Evolutionary conservation across 2,329 filamentous ascomycete species (phyloP), one percentile per base, ranked within the genome.

Genomic region (Fragosphaeria purpurea): DNA sequence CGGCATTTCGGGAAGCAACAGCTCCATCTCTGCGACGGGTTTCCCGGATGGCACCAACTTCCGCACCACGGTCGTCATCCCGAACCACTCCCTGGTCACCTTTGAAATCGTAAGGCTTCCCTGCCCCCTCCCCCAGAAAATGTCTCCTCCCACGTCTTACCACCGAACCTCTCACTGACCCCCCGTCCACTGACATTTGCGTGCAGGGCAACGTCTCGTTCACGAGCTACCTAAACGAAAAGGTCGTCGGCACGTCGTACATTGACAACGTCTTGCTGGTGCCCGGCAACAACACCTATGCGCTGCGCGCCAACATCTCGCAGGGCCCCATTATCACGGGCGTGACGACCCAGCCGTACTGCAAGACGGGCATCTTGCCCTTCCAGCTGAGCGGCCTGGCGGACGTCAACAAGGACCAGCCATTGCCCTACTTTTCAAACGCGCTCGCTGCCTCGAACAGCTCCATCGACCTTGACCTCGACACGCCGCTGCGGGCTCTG

Each of bases 21-120:
- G 76, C 55, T 65, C 66, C 41, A 72, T 83, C 56, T 63, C 69
- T 37, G 58, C 72, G 22, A 57, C 62, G 33, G 51, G 59, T 11
- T 60, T 70, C 49, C 55, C 61, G 8, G 67, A 73, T 48, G 73
- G 70, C 55, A 71, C 74, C 61, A 86, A 85, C 67, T 82, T 86
- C 66, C 66, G 73, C 47, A 82, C 74, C 57, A 74, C 68, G 11
- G 73, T 75, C 51, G 68, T 69, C 51, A 81, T 86, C 47, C 80
- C 79, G 56, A 87, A 86, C 63, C 73, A 71, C 6, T 83, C 82
- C 1, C 65, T 77, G 47, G 72, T 83, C 60, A 79, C 74, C n/a
- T 71, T 86, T 48, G 75, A 83, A 37, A 75, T 86, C 58, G 78
- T 80, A n/a, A 30, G 32, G 3, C 11, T 50, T 41, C 41, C 22